phyloP scores from a whole-genome alignment of 129 eudicot genomes.

The Tanacetum coccineum region DNA sequence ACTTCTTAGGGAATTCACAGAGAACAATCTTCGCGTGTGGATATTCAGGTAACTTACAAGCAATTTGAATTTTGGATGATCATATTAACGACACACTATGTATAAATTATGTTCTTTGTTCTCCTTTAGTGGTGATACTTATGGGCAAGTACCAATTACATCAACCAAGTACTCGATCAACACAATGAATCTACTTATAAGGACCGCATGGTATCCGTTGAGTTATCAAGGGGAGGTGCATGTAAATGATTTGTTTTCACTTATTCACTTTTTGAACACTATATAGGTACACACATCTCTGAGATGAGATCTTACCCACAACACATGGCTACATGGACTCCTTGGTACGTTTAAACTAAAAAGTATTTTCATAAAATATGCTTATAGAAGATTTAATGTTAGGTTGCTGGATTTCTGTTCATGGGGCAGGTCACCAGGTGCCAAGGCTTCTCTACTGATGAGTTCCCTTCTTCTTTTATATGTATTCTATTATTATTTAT shows the following conservation, averaged over 20 bases:
- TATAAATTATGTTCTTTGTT: neutral
- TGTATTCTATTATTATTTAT: too few species aligned
- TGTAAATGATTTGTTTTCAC: neutral
- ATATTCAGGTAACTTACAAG: constrained; percentile 50
- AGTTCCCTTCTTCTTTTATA: too few species aligned
- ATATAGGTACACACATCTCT: neutral
- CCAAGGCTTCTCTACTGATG: too few species aligned
- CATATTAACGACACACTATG: neutral
- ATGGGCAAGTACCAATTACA: constrained; percentile 77
- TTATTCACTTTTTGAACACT: neutral
- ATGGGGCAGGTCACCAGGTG: constrained; percentile 92
- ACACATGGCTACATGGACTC: too few species aligned
- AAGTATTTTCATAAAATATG: too few species aligned
- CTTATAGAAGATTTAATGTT: too few species aligned
- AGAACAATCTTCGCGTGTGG: constrained; percentile 72
- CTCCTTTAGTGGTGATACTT: constrained; percentile 64
- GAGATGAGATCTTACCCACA: too few species aligned
- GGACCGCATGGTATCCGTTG: constrained; percentile 77
- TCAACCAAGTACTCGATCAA: constrained; percentile 59
- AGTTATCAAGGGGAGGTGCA: constrained; percentile 46
- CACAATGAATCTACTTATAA: constrained; percentile 44
- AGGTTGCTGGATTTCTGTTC: too few species aligned
- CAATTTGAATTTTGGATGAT: neutral
- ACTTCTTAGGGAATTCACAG: constrained; percentile 56
- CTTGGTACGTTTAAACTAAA: too few species aligned